phyloP scores from a whole-genome alignment of 2,329 filamentous ascomycete genomes.

The Paecilomyces formosus region DNA sequence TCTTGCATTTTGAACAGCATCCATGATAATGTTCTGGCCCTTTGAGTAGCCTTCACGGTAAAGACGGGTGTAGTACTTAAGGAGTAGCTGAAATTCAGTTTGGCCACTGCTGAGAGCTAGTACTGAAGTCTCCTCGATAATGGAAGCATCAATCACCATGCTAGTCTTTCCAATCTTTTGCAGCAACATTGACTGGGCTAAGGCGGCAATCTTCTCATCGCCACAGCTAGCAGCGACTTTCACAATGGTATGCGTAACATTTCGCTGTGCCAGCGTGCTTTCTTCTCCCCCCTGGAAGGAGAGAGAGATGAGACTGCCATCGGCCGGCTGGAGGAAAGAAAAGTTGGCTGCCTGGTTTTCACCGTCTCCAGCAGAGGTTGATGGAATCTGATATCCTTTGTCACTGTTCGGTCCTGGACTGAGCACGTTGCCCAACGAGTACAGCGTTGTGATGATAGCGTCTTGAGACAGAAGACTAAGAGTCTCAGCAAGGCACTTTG shows the following conservation, averaged over 20 bases:
- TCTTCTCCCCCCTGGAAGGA: slow-evolving; percentile 71
- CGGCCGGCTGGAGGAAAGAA: slow-evolving; percentile 14
- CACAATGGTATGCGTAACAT: slow-evolving; percentile 92
- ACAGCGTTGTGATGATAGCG: slow-evolving; percentile 87
- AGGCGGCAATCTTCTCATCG: slow-evolving; percentile 85
- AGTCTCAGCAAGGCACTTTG: slow-evolving; percentile 75
- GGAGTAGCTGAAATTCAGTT: slow-evolving; percentile 74
- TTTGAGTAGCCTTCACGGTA: slow-evolving; percentile 66
- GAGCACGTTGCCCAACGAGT: slow-evolving; percentile 91
- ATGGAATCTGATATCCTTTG: slow-evolving; percentile 29
- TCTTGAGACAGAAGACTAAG: slow-evolving; percentile 81
- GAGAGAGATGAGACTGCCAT: slow-evolving; percentile 58
- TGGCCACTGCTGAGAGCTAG: slow-evolving; percentile 70
- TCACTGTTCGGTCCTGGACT: slow-evolving; percentile 59
- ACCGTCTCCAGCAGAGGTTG: slow-evolving; percentile 36
- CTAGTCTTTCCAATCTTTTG: slow-evolving; percentile 89
- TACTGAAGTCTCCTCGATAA: slow-evolving; percentile 73
- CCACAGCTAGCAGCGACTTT: slow-evolving; percentile 74
- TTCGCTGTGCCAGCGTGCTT: slow-evolving; percentile 66
- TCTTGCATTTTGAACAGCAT: slow-evolving; percentile 74
- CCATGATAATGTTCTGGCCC: slow-evolving; percentile 58
- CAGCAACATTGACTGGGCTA: slow-evolving; percentile 92
- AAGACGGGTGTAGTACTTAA: slow-evolving; percentile 74
- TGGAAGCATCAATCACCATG: slow-evolving; percentile 69
- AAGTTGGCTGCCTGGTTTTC: slow-evolving; percentile 37